Base-by-base conservation (phyloP, 306 rosid species). In the Fragaria ananassa region DNA sequence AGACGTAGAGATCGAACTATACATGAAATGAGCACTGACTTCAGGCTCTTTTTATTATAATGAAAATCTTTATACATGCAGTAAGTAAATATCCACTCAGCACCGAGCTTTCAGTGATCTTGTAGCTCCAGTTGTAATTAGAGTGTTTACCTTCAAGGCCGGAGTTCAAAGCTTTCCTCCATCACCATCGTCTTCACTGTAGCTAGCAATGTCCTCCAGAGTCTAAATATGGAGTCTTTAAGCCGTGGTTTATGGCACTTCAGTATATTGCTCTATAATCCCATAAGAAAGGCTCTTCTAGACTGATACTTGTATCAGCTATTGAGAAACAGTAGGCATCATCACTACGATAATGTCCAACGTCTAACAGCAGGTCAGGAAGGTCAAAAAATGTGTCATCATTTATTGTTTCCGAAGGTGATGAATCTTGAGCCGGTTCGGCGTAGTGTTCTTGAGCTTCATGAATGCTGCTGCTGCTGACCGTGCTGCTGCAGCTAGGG, bases 371-470 rank as follows among this genome's bases (percentile, higher is more conserved):
- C 25, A 92, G 93, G 83, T 89, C 95, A 31, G 95, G 95, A 17
- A 92, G 87, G 78, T 81, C 87, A 10, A 78, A 79, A 31, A 89
- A 83, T 0, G 80, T 49, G 57, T 85, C 93, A n/a, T 89, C 97
- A 1, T 47, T 13, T 0, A 19, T 8, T 19, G 0, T n/a, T 54
- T 84, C 76, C 14, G 88, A 80, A 47, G 71, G 50, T 3, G 78
- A 75, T 5, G 82, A 73, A 4, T 34, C 50, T 31, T 64, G 53
- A n/a, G n/a, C 76, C 23, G 21, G 70, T 53, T 74, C 68, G 41
- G 80, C 63, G n/a, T 71, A n/a, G 5, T 10, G 39, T 70, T 83
- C 80, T 14, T 71, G 60, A 54, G 60, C 60, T 54, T 54, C 80
- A 19, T 37, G 65, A 46, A 17, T 46, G 50, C 17, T 67, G 27